These are phyloP conservation scores for Dictyostelium firmibasis DNA, from an alignment of 78 protist genomes.

Conservation along the genomic window DNA sequence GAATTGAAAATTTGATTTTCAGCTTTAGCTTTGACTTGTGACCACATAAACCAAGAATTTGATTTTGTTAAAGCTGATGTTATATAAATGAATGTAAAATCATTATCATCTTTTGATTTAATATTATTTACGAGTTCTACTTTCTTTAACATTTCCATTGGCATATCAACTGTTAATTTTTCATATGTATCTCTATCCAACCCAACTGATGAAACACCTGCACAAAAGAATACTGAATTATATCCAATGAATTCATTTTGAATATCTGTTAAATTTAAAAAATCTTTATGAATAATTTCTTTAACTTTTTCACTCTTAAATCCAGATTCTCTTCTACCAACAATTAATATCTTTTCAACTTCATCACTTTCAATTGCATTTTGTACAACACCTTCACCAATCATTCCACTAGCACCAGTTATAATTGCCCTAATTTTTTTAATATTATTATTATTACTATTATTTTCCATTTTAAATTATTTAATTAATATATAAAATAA, in stretches of 20 bases:
- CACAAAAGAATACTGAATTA: not conserved
- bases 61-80: not conserved
- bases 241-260: not conserved
- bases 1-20: not conserved
- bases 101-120: not conserved
- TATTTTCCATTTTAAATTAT: not conserved
- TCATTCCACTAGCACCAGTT: conserved; percentile 34
- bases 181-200: not conserved
- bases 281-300: conserved; percentile 4
- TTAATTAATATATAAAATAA: no score
- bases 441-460: not conserved
- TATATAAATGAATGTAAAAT: not conserved
- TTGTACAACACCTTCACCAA: conserved; percentile 5
- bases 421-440: conserved; percentile 11
- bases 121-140: not conserved
- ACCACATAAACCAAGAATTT: not conserved
- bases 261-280: not conserved
- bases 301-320: not conserved
- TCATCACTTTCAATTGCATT: not conserved
- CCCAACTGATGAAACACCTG: conserved; percentile 11
- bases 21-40: not conserved
- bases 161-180: not conserved
- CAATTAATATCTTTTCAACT: not conserved
- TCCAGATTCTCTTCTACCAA: conserved; percentile 1
- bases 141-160: not conserved